Percentiles rank a stretch among this genome's conserved stretches.
Conservation (phyloP, 208 protist species). For the Tritrichomonas musculus region DNA sequence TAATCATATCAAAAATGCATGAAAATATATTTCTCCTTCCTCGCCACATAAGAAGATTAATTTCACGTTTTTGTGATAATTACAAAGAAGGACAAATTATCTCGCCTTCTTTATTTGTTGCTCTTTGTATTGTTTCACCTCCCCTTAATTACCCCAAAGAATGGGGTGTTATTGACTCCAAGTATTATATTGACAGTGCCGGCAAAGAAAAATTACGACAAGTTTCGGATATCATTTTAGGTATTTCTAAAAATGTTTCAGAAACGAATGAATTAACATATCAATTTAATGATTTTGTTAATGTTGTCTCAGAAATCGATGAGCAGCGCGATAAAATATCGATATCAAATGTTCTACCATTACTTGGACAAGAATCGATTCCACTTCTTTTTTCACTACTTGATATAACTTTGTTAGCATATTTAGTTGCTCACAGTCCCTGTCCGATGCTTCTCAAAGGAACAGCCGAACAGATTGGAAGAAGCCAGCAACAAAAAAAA, state of each 20-base stretch:
- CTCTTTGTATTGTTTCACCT: neutral
- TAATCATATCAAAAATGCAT: neutral
- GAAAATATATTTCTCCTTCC: neutral
- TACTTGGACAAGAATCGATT: neutral
- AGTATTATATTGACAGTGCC: neutral
- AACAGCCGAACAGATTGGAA: neutral
- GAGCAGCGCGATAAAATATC: neutral
- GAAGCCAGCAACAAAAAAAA: too few species aligned
- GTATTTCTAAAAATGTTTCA: neutral
- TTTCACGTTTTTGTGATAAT: neutral
- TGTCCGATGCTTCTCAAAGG: neutral
- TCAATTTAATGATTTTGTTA: neutral
- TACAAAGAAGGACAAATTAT: neutral
- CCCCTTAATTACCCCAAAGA: neutral
- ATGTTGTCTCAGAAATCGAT: neutral
- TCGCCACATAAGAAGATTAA: neutral
- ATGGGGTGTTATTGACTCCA: constrained; percentile 1
- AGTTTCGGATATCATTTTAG: neutral
- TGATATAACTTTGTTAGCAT: neutral
- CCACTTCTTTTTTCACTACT: neutral
- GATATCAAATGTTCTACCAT: neutral
- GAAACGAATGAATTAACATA: neutral
- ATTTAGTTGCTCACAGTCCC: neutral
- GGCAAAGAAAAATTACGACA: neutral
- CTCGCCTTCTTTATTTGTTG: neutral